A percentile compares a stretch with the other conserved stretches of the same genome.
Conservation (phyloP, 306 rosid species). For the Vigna unguiculata region DNA sequence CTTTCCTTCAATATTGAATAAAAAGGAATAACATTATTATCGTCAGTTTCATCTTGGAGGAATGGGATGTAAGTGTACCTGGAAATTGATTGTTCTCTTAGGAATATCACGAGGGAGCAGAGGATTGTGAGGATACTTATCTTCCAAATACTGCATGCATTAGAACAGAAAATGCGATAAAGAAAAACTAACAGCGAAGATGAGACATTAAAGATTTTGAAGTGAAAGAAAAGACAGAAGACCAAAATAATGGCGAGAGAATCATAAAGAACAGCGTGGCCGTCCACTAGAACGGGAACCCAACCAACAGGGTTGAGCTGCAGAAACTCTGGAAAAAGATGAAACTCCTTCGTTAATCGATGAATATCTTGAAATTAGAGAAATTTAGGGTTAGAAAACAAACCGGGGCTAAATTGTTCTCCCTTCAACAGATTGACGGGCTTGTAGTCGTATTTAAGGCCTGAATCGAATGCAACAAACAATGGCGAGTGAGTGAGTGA, state of each 20-base stretch:
- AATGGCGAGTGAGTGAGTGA: background rate
- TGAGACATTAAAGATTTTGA: background rate
- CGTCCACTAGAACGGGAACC: conserved; percentile 77
- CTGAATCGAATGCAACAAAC: conserved; percentile 30
- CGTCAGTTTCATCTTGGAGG: background rate
- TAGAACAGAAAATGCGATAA: background rate
- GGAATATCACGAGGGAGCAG: conserved; percentile 69
- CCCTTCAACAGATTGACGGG: conserved; percentile 65
- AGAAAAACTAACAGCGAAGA: background rate
- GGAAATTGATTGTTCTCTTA: conserved; percentile 73
- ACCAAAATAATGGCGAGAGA: conserved; percentile 83
- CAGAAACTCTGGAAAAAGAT: conserved; percentile 55
- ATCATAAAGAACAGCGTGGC: conserved; percentile 56
- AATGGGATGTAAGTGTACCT: conserved; percentile 51
- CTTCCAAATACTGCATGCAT: conserved; percentile 73
- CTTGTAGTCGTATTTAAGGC: conserved; percentile 62
- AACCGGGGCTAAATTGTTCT: conserved; percentile 67
- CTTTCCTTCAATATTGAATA: background rate
- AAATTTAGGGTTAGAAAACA: background rate
- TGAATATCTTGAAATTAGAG: background rate
- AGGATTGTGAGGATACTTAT: conserved; percentile 79
- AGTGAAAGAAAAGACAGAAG: conserved; percentile 7
- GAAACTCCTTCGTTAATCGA: background rate
- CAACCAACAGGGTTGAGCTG: conserved; percentile 72
- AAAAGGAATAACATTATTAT: background rate